Conservation (phyloP, 345 rosid species). For the Dipteronia sinensis region DNA sequence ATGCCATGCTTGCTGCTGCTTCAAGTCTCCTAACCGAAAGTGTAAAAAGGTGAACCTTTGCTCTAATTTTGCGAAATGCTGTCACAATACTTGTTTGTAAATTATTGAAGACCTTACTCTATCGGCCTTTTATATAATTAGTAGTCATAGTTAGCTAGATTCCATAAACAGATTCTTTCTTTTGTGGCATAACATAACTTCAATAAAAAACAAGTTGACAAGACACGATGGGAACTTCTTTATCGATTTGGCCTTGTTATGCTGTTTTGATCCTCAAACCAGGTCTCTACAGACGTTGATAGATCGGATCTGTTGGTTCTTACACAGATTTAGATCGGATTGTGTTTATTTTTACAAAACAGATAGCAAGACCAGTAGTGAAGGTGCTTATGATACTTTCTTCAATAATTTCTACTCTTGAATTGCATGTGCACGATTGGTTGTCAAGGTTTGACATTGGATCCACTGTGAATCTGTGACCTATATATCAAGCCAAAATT, state of each 20-base stretch:
- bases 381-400: no score
- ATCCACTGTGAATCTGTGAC: no score
- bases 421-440: background rate
- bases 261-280: background rate
- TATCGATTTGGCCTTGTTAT: background rate
- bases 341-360: no score
- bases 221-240: background rate
- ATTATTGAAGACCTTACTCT: background rate
- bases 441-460: no score
- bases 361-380: background rate
- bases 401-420: background rate
- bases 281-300: background rate
- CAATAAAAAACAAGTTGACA: background rate
- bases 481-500: no score
- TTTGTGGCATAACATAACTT: background rate
- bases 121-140: background rate
- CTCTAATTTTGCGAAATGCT: conserved; percentile 19
- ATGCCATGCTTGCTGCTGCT: conserved; percentile 14
- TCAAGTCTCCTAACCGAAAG: background rate
- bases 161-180: background rate
- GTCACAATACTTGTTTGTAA: conserved; percentile 20
- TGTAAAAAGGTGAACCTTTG: conserved; percentile 26
- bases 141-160: background rate
- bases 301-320: no score
- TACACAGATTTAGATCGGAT: no score